phyloP scores from a whole-genome alignment of 176 grass and related monocot genomes.

The Bromus sterilis region DNA sequence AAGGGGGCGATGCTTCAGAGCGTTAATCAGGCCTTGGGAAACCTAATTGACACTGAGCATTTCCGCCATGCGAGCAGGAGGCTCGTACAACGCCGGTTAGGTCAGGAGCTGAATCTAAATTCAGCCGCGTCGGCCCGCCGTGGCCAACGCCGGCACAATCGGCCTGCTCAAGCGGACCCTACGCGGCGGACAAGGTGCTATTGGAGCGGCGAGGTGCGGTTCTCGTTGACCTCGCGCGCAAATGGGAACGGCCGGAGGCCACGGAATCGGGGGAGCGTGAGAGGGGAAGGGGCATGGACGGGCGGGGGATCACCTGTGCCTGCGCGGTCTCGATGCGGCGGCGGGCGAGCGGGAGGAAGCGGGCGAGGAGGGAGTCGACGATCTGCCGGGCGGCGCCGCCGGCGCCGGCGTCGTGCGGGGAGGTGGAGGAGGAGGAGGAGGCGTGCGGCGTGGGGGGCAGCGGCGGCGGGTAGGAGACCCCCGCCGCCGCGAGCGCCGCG shows the following conservation, averaged over 20 bases:
- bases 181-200: background rate
- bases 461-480: slow-evolving; percentile 35
- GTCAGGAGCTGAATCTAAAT: background rate
- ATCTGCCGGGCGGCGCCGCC: slow-evolving; percentile 89
- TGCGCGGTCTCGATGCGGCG: slow-evolving; percentile 99
- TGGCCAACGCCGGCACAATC: background rate
- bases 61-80: background rate
- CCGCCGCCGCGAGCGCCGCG: slow-evolving; percentile 19
- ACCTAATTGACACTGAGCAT: background rate
- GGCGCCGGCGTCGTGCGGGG: slow-evolving; percentile 44
- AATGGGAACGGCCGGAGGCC: background rate
- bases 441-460: slow-evolving; percentile 32
- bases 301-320: slow-evolving; percentile 51
- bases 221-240: background rate
- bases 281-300: too few species aligned
- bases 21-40: background rate
- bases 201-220: background rate
- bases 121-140: background rate
- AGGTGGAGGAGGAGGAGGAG: background rate
- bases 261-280: background rate
- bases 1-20: too few species aligned
- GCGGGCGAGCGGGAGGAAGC: slow-evolving; percentile 92
- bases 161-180: background rate
- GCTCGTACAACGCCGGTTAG: background rate
- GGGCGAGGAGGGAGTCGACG: slow-evolving; percentile 93